Conservation (phyloP, 2,329 filamentous ascomycete species). For the Phialophora tarda region DNA sequence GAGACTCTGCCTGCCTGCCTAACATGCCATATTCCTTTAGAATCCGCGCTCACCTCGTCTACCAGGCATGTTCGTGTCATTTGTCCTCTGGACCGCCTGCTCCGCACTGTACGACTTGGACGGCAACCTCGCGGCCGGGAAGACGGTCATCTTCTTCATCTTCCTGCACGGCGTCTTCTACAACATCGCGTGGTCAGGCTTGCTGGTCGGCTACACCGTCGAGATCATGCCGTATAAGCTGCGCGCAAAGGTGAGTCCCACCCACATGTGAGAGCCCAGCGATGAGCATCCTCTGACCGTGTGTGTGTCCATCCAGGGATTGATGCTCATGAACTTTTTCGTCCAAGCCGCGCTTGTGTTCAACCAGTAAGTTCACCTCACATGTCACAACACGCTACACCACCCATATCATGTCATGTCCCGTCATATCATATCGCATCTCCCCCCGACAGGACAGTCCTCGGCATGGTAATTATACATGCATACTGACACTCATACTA, state of each 20-base stretch:
- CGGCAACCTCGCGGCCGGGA: conserved; percentile 43
- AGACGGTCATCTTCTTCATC: conserved; percentile 48
- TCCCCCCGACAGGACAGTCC: too few species aligned
- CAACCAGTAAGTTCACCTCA: conserved; percentile 18
- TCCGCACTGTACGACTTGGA: conserved; percentile 46
- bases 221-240: conserved; percentile 58
- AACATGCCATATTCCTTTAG: neutral
- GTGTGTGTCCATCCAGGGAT: conserved; percentile 40
- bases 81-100: conserved; percentile 51
- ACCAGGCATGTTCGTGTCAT: conserved; percentile 48
- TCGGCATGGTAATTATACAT: too few species aligned
- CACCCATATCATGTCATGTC: neutral
- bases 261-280: too few species aligned
- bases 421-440: conserved; percentile 16
- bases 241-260: conserved; percentile 47
- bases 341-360: conserved; percentile 32
- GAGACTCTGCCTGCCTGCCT: neutral
- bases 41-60: conserved; percentile 39
- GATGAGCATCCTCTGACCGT: neutral
- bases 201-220: conserved; percentile 50
- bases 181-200: conserved; percentile 46
- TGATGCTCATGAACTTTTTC: conserved; percentile 34
- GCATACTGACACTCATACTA: conserved; percentile 30
- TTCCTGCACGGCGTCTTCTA: conserved; percentile 52
- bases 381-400: too few species aligned